A percentile compares a stretch with the other conserved stretches of the same genome.
Evolutionary conservation across 106 monocot species (phyloP).

Genomic region (Dendrobium officinale): DNA sequence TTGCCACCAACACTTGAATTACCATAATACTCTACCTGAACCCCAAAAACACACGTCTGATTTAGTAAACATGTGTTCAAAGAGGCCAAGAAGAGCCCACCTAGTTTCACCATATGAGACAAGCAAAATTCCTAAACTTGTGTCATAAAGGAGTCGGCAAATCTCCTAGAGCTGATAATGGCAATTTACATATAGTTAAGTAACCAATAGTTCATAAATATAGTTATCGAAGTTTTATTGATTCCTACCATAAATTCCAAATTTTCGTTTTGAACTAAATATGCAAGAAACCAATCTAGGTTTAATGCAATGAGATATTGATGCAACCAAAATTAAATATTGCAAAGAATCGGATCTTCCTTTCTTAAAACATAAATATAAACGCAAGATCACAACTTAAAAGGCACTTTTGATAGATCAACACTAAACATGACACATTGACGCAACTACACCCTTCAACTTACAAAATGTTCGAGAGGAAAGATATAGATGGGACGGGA

Average conservation of each 20-base stretch:
- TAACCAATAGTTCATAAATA: not conserved
- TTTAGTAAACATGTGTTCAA: not conserved
- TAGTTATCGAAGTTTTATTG: not conserved
- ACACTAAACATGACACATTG: no score
- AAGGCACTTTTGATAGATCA: no score
- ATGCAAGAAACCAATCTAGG: not conserved
- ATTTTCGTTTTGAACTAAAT: not conserved
- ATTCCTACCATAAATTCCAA: not conserved
- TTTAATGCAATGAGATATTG: not conserved
- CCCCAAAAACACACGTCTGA: not conserved
- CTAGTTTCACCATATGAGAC: not conserved
- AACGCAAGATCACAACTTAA: no score
- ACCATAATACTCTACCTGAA: not conserved
- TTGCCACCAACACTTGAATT: not conserved
- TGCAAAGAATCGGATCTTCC: no score
- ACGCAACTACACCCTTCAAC: no score
- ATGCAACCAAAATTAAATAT: no score
- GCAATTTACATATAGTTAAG: not conserved
- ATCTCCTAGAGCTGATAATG: not conserved
- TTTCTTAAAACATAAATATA: no score
- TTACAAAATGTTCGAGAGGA: no score
- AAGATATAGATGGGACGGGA: no score
- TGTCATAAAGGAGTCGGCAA: not conserved
- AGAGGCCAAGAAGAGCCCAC: not conserved
- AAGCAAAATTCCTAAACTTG: not conserved